Evolutionary conservation across 2,329 filamentous ascomycete species (phyloP).

Genomic region (Colletotrichum cereale): DNA sequence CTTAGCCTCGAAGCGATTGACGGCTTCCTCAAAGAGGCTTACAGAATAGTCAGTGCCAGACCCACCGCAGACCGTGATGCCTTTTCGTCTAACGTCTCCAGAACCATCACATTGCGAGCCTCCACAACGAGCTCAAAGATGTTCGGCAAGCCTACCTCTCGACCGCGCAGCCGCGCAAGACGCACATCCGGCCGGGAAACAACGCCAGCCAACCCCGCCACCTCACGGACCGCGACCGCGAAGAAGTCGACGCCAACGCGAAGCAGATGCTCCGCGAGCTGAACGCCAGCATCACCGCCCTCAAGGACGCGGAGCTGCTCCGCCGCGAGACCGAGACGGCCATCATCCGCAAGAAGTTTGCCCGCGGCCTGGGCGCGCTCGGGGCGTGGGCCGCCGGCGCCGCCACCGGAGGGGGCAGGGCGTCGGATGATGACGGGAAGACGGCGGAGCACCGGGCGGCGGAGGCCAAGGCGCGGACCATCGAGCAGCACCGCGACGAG

Average conservation of each 20-base stretch:
- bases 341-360: constrained; percentile 78
- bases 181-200: constrained; percentile 58
- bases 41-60: constrained; percentile 79
- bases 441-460: constrained; percentile 77
- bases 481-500: constrained; percentile 81
- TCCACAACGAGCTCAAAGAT: constrained; percentile 82
- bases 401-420: constrained; percentile 55
- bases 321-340: constrained; percentile 81
- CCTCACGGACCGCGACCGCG: constrained; percentile 85
- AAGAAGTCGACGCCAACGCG: constrained; percentile 88
- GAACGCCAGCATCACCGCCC: constrained; percentile 81
- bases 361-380: constrained; percentile 72
- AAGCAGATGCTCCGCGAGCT: constrained; percentile 88
- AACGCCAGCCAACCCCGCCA: constrained; percentile 57
- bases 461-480: constrained; percentile 76
- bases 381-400: constrained; percentile 77
- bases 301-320: constrained; percentile 85
- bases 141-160: constrained; percentile 94
- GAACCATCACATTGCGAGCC: constrained; percentile 87
- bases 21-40: constrained; percentile 93
- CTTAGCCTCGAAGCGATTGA: constrained; percentile 72
- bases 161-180: constrained; percentile 74
- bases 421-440: constrained; percentile 58
- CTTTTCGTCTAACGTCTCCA: constrained; percentile 51
- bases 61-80: too few species aligned